Percentiles rank a stretch among this genome's conserved stretches.
phyloP scores from a whole-genome alignment of 164 flowering plant genomes.

The Protea cynaroides region DNA sequence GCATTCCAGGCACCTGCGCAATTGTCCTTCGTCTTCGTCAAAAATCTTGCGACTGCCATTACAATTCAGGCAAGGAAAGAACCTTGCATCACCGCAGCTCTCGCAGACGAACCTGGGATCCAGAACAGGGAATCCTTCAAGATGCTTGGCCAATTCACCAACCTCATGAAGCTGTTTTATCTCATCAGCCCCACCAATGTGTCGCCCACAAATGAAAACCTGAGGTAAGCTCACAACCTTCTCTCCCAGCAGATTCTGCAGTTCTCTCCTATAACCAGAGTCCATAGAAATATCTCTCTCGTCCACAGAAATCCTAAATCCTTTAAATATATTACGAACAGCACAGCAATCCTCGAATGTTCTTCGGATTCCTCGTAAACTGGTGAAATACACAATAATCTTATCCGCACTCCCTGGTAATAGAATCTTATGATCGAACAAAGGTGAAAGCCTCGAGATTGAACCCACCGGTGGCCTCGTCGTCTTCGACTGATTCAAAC shows the following conservation, averaged over 20 bases:
- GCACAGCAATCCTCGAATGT: conserved; percentile 83
- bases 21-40: conserved; percentile 46
- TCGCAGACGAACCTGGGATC: conserved; percentile 44
- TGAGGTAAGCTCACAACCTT: conserved; percentile 59
- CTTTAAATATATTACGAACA: conserved; percentile 60
- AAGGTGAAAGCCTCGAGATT: conserved; percentile 14
- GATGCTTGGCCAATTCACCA: conserved; percentile 64
- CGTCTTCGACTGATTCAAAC: conserved; percentile 11
- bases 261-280: conserved; percentile 51
- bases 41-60: conserved; percentile 78
- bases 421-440: conserved; percentile 2
- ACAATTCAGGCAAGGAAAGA: conserved; percentile 70
- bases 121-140: conserved; percentile 50
- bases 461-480: conserved; percentile 16
- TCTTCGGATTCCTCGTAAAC: conserved; percentile 76
- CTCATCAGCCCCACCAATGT: conserved; percentile 82
- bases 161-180: conserved; percentile 60
- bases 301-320: conserved; percentile 68
- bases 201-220: conserved; percentile 64
- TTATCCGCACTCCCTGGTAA: conserved; percentile 38
- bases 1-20: conserved; percentile 59
- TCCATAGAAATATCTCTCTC: conserved; percentile 96
- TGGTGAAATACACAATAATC: conserved; percentile 73
- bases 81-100: conserved; percentile 83
- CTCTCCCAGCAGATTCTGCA: conserved; percentile 44